These are phyloP conservation scores for Myxozyma geophila DNA, from an alignment of 805 yeast species.

Conservation along the genomic window DNA sequence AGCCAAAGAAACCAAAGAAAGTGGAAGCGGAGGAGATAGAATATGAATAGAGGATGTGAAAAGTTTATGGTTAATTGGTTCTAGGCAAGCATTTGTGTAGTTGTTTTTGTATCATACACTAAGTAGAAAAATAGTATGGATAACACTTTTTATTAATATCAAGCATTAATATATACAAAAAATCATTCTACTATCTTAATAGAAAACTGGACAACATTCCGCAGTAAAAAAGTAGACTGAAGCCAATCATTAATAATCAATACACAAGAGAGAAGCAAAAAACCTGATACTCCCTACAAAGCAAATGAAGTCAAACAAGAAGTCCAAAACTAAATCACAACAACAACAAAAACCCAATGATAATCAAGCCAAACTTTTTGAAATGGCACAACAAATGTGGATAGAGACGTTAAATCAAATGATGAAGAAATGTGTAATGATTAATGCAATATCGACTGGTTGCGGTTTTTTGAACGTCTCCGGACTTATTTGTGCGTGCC, in stretches of 20 bases:
- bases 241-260: not conserved
- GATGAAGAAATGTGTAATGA: not conserved
- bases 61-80: not conserved
- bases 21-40: not conserved
- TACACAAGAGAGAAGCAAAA: not conserved
- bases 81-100: not conserved
- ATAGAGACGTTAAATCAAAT: no score
- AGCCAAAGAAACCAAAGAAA: not conserved
- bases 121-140: not conserved
- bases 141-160: not conserved
- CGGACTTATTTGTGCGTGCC: not conserved
- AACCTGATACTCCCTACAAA: constrained; percentile 4
- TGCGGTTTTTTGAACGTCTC: not conserved
- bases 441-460: no score
- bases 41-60: not conserved
- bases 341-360: not conserved
- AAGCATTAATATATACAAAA: not conserved
- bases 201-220: not conserved
- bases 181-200: not conserved
- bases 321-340: not conserved
- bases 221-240: not conserved
- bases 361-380: constrained; percentile 1
- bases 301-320: not conserved
- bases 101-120: not conserved
- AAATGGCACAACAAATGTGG: not conserved